These are phyloP conservation scores for Oryza glumipatula DNA, from an alignment of 176 grass and related monocot genomes.

Conservation along the genomic window DNA sequence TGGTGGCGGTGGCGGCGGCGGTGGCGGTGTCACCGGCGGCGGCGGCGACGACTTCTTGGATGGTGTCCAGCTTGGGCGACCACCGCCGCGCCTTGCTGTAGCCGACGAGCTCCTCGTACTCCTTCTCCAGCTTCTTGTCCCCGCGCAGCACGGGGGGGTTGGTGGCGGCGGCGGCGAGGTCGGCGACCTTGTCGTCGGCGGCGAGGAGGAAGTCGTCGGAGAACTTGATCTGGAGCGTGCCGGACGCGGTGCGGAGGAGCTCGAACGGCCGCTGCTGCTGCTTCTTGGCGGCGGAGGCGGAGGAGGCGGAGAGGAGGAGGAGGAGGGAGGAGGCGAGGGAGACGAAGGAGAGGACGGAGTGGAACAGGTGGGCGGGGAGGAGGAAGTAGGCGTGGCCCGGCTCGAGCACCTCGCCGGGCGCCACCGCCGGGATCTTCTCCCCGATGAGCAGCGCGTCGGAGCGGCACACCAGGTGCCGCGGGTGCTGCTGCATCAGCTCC, in stretches of 20 bases:
- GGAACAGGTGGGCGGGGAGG: constrained; percentile 84
- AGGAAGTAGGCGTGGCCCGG: constrained; percentile 87
- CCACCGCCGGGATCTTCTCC: constrained; percentile 73
- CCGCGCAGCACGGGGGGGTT: constrained; percentile 43
- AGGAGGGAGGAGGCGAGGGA: constrained; percentile 75
- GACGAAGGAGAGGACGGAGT: constrained; percentile 88
- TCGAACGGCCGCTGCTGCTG: constrained; percentile 61
- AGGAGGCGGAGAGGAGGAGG: background rate
- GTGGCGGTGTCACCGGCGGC: background rate
- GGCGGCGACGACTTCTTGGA: constrained; percentile 31
- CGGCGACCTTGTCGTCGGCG: background rate
- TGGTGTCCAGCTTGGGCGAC: constrained; percentile 73
- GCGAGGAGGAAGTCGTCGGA: constrained; percentile 70
- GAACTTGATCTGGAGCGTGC: constrained; percentile 77
- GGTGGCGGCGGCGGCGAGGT: too few species aligned
- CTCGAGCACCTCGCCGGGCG: constrained; percentile 49
- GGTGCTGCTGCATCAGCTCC: constrained; percentile 84
- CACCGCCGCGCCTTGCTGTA: constrained; percentile 57
- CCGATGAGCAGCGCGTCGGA: constrained; percentile 87
- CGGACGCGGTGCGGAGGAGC: constrained; percentile 65
- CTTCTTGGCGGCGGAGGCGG: background rate
- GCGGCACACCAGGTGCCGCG: constrained; percentile 84
- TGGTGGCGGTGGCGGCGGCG: background rate
- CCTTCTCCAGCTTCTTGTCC: constrained; percentile 69
- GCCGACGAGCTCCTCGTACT: constrained; percentile 76